Conservation (phyloP, 73 alveolate species). For the Tetrahymena thermophila region DNA sequence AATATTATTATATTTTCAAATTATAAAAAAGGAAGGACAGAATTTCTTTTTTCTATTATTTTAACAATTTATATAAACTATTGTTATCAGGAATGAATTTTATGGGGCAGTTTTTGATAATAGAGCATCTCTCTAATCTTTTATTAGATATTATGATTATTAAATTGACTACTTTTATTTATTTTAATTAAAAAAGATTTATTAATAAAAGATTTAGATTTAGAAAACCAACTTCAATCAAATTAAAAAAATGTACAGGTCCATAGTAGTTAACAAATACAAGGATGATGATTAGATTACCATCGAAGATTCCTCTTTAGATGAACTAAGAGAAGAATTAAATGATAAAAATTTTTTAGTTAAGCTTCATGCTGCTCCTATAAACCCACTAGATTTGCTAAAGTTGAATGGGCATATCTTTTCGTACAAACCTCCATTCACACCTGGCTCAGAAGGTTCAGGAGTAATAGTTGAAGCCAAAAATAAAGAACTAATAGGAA, state of each 20-base stretch:
- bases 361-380: background rate
- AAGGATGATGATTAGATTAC: background rate
- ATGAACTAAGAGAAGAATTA: background rate
- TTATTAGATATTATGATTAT: no score
- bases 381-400: background rate
- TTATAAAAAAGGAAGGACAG: background rate
- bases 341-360: background rate
- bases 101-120: background rate
- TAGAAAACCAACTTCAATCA: background rate
- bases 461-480: background rate
- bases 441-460: background rate
- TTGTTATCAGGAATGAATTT: background rate
- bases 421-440: background rate
- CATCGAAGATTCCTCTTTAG: background rate
- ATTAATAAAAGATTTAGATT: background rate
- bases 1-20: no score
- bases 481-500: background rate
- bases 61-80: no score
- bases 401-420: background rate
- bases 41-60: no score
- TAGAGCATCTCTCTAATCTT: background rate
- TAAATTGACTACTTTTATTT: background rate
- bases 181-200: background rate
- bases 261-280: background rate
- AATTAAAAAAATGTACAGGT: background rate